Base-by-base conservation (phyloP, 768 basidiomycete genomes). In the Auricularia cornea region DNA sequence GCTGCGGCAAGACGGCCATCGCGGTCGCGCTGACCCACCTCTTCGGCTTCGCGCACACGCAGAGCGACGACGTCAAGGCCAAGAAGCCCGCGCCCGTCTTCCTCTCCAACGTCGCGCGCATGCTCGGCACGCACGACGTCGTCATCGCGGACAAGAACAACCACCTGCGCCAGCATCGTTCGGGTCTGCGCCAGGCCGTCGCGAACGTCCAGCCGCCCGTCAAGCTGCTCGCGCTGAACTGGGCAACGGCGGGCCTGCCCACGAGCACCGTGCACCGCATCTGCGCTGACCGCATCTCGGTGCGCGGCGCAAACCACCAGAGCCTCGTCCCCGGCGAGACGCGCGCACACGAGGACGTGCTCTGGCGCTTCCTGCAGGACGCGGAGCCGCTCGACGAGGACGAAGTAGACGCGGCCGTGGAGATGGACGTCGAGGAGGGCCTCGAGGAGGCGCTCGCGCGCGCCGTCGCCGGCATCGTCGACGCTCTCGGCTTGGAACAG, bases 141-240 rank as follows among this genome's bases (percentile, higher is more conserved):
- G 95, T 98, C 28, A 91, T 92, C 65, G 94, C 95, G 30, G 97
- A 98, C 75, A 92, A 91, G 94, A 98, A 99, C 74, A 98, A 98
- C 72, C 96, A 99, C 70, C 80, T 90, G 2, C 76, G 70, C 18
- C 84, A 88, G 73, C 94, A 98, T 70, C 89, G 94, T n/a, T 64
- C 77, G 32, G 81, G 82, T 3, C 80, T 99, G 1, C 83, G 85
- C 20, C 80, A 84, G 1, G 81, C 84, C 8, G 77, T 80, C 52
- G 67, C 75, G 8, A 71, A 72, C 28, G 70, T 76, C 4, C 63
- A 67, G 48, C 80, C 85, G 3, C 85, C 84, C 12, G 85, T 89
- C 14, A 88, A 88, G 2, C 80, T 94, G 18, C 78, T 98, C 62
- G 94, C 88, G 0, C 82, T 98, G 29, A 79, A 92, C 72, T 99